These are phyloP conservation scores for Notholithocarpus densiflorus DNA, from an alignment of 306 rosid species.

Conservation along the genomic window DNA sequence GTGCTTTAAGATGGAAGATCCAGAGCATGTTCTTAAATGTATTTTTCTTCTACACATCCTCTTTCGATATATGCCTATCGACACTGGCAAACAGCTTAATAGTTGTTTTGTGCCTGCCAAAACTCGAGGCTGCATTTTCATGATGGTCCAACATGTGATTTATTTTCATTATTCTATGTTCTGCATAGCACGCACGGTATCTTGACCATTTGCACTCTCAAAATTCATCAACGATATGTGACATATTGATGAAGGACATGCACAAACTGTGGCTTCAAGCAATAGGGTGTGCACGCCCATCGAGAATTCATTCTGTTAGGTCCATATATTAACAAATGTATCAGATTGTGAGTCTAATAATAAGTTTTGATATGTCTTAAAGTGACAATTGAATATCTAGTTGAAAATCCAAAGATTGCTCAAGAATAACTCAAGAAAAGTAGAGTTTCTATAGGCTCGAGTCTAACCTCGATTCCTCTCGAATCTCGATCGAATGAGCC, in stretches of 20 bases:
- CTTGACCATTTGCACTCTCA: not conserved
- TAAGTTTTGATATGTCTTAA: too few species aligned
- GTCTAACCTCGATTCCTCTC: too few species aligned
- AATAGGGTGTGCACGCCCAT: not conserved
- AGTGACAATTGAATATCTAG: too few species aligned
- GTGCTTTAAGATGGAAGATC: slow-evolving; percentile 15
- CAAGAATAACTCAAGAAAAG: too few species aligned
- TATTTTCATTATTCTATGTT: not conserved
- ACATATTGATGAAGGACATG: not conserved
- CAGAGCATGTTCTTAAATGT: slow-evolving; percentile 30
- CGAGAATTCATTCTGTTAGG: not conserved
- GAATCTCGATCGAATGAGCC: too few species aligned
- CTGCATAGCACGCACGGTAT: not conserved
- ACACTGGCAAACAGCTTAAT: not conserved
- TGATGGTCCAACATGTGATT: not conserved
- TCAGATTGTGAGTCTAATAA: too few species aligned
- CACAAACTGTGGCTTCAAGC: not conserved
- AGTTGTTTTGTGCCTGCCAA: not conserved
- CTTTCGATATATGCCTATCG: not conserved
- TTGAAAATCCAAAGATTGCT: too few species aligned
- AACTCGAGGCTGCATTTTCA: not conserved
- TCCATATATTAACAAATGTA: too few species aligned
- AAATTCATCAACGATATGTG: not conserved
- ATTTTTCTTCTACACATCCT: not conserved
- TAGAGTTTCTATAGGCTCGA: too few species aligned